Conservation (phyloP, 306 rosid genomes). For the Vigna radiata region DNA sequence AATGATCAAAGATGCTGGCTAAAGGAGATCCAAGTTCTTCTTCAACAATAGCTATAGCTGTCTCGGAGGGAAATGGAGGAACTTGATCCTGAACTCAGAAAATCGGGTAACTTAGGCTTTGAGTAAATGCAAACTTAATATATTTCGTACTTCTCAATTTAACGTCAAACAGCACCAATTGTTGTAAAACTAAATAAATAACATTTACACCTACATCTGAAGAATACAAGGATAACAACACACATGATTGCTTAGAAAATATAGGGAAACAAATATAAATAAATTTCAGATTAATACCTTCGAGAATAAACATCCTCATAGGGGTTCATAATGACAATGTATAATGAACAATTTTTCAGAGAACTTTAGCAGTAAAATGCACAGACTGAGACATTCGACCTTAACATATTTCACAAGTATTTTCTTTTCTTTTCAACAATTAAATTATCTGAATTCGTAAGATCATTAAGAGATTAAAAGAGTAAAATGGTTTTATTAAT, state of each 20-base stretch:
- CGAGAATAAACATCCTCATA: not conserved
- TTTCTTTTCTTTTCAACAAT: constrained; percentile 24
- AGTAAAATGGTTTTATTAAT: not conserved
- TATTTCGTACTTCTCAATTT: constrained; percentile 7
- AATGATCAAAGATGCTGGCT: constrained; percentile 71
- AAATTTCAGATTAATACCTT: constrained; percentile 11
- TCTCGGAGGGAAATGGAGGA: constrained; percentile 96
- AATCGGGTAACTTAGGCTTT: constrained; percentile 33
- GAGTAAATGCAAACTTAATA: constrained; percentile 40
- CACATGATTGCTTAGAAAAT: constrained; percentile 26
- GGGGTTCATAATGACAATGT: not conserved
- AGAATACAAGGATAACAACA: constrained; percentile 18
- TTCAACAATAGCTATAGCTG: constrained; percentile 80
- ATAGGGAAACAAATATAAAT: constrained; percentile 19
- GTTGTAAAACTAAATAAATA: constrained; percentile 4
- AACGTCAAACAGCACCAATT: constrained; percentile 1
- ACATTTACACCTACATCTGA: constrained; percentile 3
- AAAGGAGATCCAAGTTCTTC: constrained; percentile 93
- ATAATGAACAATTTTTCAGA: not conserved
- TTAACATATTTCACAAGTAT: not conserved
- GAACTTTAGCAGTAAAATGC: not conserved
- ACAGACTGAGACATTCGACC: not conserved
- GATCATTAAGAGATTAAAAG: constrained; percentile 12
- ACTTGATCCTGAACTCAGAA: constrained; percentile 89
- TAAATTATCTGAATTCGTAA: not conserved